These are phyloP conservation scores for Botrytis byssoidea DNA, from an alignment of 2,329 filamentous ascomycete species.

Conservation along the genomic window DNA sequence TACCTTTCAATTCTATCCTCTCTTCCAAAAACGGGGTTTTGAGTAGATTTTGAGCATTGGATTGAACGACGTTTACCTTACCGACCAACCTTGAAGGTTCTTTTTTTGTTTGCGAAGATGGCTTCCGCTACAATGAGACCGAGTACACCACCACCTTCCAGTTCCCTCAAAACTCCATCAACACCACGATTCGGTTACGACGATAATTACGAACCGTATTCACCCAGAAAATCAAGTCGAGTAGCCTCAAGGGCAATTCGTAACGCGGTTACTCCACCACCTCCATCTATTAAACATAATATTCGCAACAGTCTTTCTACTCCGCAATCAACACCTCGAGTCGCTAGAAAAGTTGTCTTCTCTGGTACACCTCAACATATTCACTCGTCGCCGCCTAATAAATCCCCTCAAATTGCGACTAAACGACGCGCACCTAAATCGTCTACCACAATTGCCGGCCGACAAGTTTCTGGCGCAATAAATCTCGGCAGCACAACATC, in stretches of 20 bases:
- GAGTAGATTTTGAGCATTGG: neutral
- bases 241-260: conserved; percentile 55
- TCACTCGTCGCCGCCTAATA: conserved; percentile 27
- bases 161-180: conserved; percentile 62
- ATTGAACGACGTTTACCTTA: neutral
- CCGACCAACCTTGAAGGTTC: neutral
- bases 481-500: conserved; percentile 46
- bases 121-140: conserved; percentile 37
- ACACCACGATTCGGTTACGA: conserved; percentile 66
- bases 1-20: neutral
- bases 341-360: conserved; percentile 24
- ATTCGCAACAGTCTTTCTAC: conserved; percentile 38
- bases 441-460: conserved; percentile 46
- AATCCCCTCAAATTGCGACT: conserved; percentile 34
- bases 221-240: conserved; percentile 66
- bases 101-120: conserved; percentile 31
- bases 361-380: conserved; percentile 29
- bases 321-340: conserved; percentile 22
- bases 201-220: conserved; percentile 71
- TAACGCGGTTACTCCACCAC: conserved; percentile 54
- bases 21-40: neutral
- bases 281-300: conserved; percentile 40
- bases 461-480: conserved; percentile 48
- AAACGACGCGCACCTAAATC: conserved; percentile 32
- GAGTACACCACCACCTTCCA: conserved; percentile 59